Percentiles rank a stretch among this genome's conserved stretches.
phyloP scores from a whole-genome alignment of 176 grass and related monocot species.

The Cymbopogon citratus region DNA sequence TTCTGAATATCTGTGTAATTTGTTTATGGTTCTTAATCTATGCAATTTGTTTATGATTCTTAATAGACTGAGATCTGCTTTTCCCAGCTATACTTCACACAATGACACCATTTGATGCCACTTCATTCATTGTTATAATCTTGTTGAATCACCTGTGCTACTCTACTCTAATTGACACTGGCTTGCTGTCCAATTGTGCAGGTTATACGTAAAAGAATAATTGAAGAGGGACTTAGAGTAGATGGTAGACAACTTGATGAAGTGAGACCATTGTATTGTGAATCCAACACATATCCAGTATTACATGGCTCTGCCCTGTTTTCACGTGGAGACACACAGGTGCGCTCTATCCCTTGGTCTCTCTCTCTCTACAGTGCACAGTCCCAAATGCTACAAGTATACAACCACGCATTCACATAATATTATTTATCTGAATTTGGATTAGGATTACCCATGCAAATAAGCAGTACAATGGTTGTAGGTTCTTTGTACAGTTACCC shows the following conservation, averaged over 20 bases:
- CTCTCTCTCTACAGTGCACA: not conserved
- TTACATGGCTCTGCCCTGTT: conserved; percentile 95
- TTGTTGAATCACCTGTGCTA: not conserved
- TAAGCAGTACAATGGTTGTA: conserved; percentile 28
- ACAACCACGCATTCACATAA: not conserved
- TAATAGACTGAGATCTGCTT: not conserved
- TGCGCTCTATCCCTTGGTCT: not conserved
- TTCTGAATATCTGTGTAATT: not conserved
- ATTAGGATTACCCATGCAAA: not conserved
- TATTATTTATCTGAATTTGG: not conserved
- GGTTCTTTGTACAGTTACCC: conserved; percentile 96
- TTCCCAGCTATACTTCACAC: conserved; percentile 10
- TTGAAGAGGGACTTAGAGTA: conserved; percentile 82
- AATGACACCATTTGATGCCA: conserved; percentile 1
- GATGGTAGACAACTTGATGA: conserved; percentile 97
- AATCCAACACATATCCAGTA: conserved; percentile 62
- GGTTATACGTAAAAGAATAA: conserved; percentile 95
- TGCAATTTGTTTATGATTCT: conserved; percentile 8
- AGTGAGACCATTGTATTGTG: conserved; percentile 88
- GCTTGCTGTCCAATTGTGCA: conserved; percentile 26
- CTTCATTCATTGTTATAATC: conserved; percentile 21
- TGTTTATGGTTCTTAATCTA: conserved; percentile 4
- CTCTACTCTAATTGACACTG: conserved; percentile 17
- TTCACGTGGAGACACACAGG: conserved; percentile 90
- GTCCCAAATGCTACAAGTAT: not conserved